Evolutionary conservation across 2,329 filamentous ascomycete genomes (phyloP), one percentile per base, ranked within the genome.

Genomic region (Colletotrichum truncatum): DNA sequence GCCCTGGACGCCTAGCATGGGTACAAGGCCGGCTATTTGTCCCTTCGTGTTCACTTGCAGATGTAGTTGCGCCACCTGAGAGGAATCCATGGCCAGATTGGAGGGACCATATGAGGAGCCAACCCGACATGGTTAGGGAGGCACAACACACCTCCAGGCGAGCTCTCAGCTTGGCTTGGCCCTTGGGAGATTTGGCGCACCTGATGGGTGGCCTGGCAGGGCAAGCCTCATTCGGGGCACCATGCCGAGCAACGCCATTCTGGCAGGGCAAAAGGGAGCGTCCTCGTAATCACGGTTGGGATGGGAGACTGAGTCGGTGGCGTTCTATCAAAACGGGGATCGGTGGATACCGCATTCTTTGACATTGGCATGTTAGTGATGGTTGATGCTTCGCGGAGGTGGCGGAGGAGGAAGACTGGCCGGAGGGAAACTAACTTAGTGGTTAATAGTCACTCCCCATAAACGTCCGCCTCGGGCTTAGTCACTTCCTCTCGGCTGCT

Each of bases 111-210:
- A 26, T 25, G 23, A 28, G 28, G 32, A 25, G 61, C 39, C 61
- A 64, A 41, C 30, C 55, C 46, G 30, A 53, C 55, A 26, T 28
- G 61, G 46, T 53, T 48, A 60, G 61, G 18, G 46, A 21, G 46
- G 32, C 28, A 52, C 48, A 48, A 7, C 55, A 48, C 38, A 25
- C 28, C n/a, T 30, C 23, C 25, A 34, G 10, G 30, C 21, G 26
- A 16, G 36, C 56, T 45, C 6, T 34, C 45, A 59, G 45, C 56
- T 52, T 52, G 18, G 38, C 36, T 52, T 60, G 46, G 56, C 56
- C 26, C 38, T 7, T 36, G 46, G 16, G 36, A 39, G 36, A 14
- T 39, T 39, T 6, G 34, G 49, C n/a, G 30, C 30, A 48, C 30
- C 30, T 28, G 39, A 48, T 30, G 25, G 28, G 26, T 28, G 12